A percentile compares a stretch with the other conserved stretches of the same genome.
Evolutionary conservation across 129 eudicot species (phyloP).

Genomic region (Oenanthe sinensis): DNA sequence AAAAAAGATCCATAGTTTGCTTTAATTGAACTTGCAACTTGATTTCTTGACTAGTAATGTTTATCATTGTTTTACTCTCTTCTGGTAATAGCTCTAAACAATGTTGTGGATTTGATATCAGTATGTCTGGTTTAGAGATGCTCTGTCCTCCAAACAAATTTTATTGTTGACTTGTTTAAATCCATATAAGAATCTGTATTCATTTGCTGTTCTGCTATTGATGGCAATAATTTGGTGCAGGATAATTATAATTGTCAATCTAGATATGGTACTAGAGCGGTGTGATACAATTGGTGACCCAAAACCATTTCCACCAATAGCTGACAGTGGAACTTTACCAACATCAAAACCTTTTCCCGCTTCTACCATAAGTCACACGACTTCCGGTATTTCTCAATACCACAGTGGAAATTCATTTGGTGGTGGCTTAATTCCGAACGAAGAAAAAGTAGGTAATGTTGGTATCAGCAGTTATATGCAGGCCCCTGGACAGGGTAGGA

Average conservation of each 20-base stretch:
- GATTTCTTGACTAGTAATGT: neutral
- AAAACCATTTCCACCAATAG: constrained; percentile 25
- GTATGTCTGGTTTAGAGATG: neutral
- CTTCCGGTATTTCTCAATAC: constrained; percentile 26
- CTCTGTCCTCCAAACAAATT: neutral
- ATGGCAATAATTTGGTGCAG: constrained; percentile 35
- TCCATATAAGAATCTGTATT: neutral
- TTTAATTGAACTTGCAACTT: neutral
- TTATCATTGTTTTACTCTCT: neutral
- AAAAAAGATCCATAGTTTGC: neutral
- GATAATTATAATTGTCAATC: constrained; percentile 45
- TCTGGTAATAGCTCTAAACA: neutral
- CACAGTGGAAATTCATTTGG: constrained; percentile 16
- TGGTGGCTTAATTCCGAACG: constrained; percentile 20
- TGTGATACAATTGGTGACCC: constrained; percentile 75
- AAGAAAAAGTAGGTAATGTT: constrained; percentile 23
- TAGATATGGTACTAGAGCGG: constrained; percentile 38
- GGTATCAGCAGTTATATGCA: constrained; percentile 25
- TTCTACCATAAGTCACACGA: constrained; percentile 31
- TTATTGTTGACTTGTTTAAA: neutral
- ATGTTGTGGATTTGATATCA: neutral
- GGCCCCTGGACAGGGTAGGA: constrained; percentile 26
- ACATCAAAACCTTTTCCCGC: constrained; percentile 30
- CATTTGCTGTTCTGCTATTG: neutral
- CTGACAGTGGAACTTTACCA: constrained; percentile 24